Base-by-base conservation (phyloP, 192 early-diverging fungal species). In the Gamsiella multidivaricata region DNA sequence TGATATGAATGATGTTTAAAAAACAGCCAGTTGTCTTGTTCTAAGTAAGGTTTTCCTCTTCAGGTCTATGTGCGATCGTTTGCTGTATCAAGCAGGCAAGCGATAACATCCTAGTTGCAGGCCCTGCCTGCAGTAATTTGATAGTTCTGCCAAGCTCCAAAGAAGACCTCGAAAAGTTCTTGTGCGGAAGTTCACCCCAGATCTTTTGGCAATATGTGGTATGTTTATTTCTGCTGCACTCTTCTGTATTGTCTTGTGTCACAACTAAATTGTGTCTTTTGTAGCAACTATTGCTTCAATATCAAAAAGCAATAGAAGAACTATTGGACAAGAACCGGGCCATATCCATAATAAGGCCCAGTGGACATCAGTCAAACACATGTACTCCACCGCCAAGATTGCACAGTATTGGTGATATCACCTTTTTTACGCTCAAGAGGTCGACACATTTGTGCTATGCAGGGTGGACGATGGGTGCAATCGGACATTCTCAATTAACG, bases 91-190 rank as follows among this genome's bases (percentile, higher is more conserved):
- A 56, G 54, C 31, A 33, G 14, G 39, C 39, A 12, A 37, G 33
- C 22, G 20, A 56, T 34, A 33, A 33, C 11, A 33, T 56, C 11
- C 54, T 56, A 14, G 33, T 56, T 23, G 54, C 54, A 32, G 54
- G 54, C 12, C 31, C 54, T 5, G 54, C 54, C 18, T 22, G 34
- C 20, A 34, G 31, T 14, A 37, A 33, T 28, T 23, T 56, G n/a
- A 39, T 56, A 22, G 31, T 29, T 14, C 54, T 56, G 22, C 54
- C 54, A 11, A 56, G 34, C 22, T 22, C 31, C 17, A 56, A 56
- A n/a, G 54, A 56, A 12, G 31, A 56, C 14, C 31, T 56, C 31
- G 31, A 12, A n/a, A 33, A 56, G 54, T 56, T 56, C 54, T 22
- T 56, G 5, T 32, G 31, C 15, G 54, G 54, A 39, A 28, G 20